Evolutionary conservation across 2,329 filamentous ascomycete species (phyloP).

Genomic region (Apiospora rasikravindrae): DNA sequence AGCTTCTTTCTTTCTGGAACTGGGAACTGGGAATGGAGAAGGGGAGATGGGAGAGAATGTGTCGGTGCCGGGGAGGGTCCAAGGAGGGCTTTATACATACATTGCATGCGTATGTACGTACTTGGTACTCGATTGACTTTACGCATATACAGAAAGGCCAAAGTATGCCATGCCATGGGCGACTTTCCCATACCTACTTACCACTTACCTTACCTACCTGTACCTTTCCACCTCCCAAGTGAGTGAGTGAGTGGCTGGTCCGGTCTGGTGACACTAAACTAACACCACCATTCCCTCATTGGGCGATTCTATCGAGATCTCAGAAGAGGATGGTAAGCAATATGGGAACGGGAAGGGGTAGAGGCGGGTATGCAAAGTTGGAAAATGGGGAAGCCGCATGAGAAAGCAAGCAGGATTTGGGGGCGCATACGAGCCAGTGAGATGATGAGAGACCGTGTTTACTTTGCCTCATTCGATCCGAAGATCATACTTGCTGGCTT

Average conservation of each 20-base stretch:
- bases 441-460: background rate
- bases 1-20: background rate
- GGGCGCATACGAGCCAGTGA: background rate
- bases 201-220: background rate
- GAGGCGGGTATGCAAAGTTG: background rate
- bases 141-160: background rate
- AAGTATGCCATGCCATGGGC: background rate
- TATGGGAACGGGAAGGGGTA: background rate
- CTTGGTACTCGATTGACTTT: background rate
- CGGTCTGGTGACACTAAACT: background rate
- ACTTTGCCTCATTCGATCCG: background rate
- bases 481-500: background rate
- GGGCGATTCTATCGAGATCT: slow-evolving; percentile 1
- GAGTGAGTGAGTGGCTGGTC: background rate
- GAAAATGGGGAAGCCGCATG: background rate
- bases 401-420: background rate
- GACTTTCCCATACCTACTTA: too few species aligned
- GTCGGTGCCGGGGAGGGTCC: background rate
- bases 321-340: background rate
- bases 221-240: background rate
- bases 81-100: background rate
- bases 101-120: too few species aligned
- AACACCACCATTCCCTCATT: background rate
- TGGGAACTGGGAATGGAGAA: background rate
- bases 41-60: background rate